Base-by-base conservation (phyloP, 1,139 yeast genomes). In the Geotrichum phurueaensis region DNA sequence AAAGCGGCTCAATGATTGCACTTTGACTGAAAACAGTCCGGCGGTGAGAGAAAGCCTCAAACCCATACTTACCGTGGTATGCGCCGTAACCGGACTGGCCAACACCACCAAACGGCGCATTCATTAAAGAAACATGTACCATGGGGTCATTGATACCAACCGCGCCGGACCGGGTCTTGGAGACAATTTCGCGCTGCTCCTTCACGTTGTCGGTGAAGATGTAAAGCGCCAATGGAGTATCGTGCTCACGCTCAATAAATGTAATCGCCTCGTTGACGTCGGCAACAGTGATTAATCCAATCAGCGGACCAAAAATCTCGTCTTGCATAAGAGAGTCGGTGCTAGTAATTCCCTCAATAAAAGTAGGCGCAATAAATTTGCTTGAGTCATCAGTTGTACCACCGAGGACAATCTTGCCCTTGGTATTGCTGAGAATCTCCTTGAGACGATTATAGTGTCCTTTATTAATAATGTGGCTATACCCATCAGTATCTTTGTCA, bases 31-130 rank as follows among this genome's bases (percentile, higher is more conserved):
- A 73, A 2, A 86, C 78, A 0, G 92, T 83, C 69, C 96, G 82
- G 68, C 82, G 83, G 72, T 90, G 96, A 3, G 92, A 82, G 69
- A 92, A 92, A 18, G 87, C 78, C 61, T 83, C 79, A 76, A 86
- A 86, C 0, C 96, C 89, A 70, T 77, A 80, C 63, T 75, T 76
- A 5, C 97, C 97, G 70, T 92, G 97, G 75, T 91, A 91, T 9
- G 70, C 65, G 45, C 83, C 79, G 43, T 84, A 81, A 0, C 99
- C 99, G 0, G 96, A 89, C 36, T 75, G 73, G 23, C 98, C 97
- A 62, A 91, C 76, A 48, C 99, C 99, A 48, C 98, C 98, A 75
- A 94, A 92, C 36, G 98, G 97, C 7, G 89, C 83, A 62, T 81
- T 79, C n/a, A 79, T 67, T 61, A 89, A 79, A 0, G 83, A 92